Conservation (phyloP, 345 rosid genomes). For the Erodium maritimum region DNA sequence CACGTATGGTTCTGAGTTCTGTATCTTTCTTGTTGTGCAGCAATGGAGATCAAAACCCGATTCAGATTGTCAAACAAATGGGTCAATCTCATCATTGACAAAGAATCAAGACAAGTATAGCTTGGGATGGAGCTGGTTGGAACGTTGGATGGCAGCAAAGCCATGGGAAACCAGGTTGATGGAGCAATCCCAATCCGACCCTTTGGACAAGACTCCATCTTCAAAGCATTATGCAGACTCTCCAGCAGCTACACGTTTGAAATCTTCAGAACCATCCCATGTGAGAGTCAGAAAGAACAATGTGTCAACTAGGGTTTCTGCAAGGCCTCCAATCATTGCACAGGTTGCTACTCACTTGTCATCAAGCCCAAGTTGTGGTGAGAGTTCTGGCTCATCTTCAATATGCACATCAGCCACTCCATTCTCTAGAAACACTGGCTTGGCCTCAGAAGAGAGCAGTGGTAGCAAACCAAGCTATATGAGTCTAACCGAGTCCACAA, state of each 20-base stretch:
- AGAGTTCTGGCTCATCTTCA: conserved; percentile 73
- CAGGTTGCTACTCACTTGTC: conserved; percentile 36
- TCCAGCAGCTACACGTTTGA: too few relatives aligned
- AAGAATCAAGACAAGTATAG: conserved; percentile 55
- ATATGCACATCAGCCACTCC: conserved; percentile 65
- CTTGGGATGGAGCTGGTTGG: conserved; percentile 93
- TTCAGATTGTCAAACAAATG: conserved; percentile 19
- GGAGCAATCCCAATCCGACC: conserved; percentile 45
- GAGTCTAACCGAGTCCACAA: conserved; percentile 78
- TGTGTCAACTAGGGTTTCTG: conserved; percentile 65
- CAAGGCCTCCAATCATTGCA: conserved; percentile 41
- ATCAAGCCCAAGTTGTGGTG: conserved; percentile 73
- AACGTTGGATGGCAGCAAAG: conserved; percentile 98
- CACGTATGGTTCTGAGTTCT: too few relatives aligned
- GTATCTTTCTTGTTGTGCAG: conserved; percentile 14
- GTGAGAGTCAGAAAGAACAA: conserved; percentile 64
- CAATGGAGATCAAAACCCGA: conserved; percentile 60
- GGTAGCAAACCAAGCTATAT: conserved; percentile 62
- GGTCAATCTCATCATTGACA: conserved; percentile 21
- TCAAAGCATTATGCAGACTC: too few relatives aligned
- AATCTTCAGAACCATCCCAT: conserved; percentile 32
- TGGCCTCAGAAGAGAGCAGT: conserved; percentile 43
- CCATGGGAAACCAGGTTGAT: conserved; percentile 93
- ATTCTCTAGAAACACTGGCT: conserved; percentile 39
- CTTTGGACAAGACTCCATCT: too few relatives aligned